Evolutionary conservation across 495 filamentous ascomycete species (phyloP).

Genomic region (Aspergillus cristatus): DNA sequence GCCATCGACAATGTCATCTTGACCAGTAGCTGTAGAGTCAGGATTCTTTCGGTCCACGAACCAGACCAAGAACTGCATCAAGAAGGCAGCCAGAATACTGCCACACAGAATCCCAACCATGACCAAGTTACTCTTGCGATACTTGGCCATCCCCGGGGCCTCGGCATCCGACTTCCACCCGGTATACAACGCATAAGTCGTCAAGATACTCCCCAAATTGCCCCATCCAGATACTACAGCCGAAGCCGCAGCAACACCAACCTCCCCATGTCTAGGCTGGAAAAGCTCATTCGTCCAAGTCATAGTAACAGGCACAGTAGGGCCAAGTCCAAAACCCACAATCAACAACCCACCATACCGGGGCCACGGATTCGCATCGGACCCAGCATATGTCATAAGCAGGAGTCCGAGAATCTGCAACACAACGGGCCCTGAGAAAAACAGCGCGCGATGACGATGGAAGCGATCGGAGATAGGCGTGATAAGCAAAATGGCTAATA

Average conservation of each 20-base stretch:
- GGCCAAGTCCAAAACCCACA: conserved; percentile 84
- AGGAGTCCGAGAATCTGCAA: conserved; percentile 80
- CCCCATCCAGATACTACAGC: conserved; percentile 80
- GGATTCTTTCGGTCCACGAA: conserved; percentile 29
- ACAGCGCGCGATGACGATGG: conserved; percentile 71
- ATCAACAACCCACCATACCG: conserved; percentile 84
- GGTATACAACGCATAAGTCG: conserved; percentile 81
- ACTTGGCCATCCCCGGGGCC: conserved; percentile 56
- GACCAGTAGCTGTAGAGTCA: no score
- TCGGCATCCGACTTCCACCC: conserved; percentile 71
- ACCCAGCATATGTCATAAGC: conserved; percentile 64
- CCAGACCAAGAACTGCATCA: conserved; percentile 58
- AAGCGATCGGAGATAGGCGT: conserved; percentile 83
- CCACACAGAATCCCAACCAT: conserved; percentile 79
- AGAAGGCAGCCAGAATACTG: conserved; percentile 61
- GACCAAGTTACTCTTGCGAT: conserved; percentile 71
- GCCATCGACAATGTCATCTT: conserved; percentile 52
- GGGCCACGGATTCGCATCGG: conserved; percentile 61
- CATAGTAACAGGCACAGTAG: conserved; percentile 88
- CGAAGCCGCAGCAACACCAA: conserved; percentile 82
- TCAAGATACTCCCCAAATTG: conserved; percentile 75
- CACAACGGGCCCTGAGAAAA: conserved; percentile 65
- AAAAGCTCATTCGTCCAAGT: conserved; percentile 89
- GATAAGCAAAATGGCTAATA: conserved; percentile 77
- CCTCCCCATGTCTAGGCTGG: conserved; percentile 80